A percentile compares a stretch with the other conserved stretches of the same genome.
These are phyloP conservation scores for Hordeum marinum DNA, from an alignment of 176 grass and related monocot genomes.

Conservation along the genomic window DNA sequence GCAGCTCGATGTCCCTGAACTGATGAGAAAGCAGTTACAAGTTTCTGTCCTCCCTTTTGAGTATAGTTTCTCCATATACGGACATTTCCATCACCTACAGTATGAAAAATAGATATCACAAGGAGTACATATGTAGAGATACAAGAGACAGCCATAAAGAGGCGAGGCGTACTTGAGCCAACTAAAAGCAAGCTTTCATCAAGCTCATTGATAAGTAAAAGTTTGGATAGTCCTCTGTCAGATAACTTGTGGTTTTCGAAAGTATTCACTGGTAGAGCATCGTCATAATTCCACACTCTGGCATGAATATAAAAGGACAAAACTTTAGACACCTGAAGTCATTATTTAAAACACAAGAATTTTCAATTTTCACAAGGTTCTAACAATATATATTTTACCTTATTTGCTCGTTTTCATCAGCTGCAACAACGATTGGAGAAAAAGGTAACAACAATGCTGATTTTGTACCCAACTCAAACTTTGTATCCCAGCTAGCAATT, in stretches of 20 bases:
- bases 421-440: conserved; percentile 77
- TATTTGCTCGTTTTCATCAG: conserved; percentile 93
- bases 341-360: conserved; percentile 6
- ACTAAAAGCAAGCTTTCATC: conserved; percentile 95
- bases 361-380: background rate
- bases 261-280: conserved; percentile 64
- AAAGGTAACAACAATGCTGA: conserved; percentile 79
- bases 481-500: conserved; percentile 96
- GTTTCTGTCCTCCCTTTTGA: conserved; percentile 67
- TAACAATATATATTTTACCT: conserved; percentile 37
- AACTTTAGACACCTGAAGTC: conserved; percentile 29
- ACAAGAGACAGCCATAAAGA: conserved; percentile 1
- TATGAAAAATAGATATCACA: conserved; percentile 16
- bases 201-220: conserved; percentile 92
- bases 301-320: conserved; percentile 14
- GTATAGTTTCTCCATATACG: conserved; percentile 88
- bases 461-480: conserved; percentile 82
- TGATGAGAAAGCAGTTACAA: conserved; percentile 94
- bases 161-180: conserved; percentile 64
- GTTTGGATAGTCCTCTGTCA: conserved; percentile 84
- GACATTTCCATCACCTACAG: conserved; percentile 92
- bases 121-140: conserved; percentile 16
- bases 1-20: conserved; percentile 54
- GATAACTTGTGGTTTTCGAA: conserved; percentile 81
- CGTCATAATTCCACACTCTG: conserved; percentile 95